Evolutionary conservation across 495 filamentous ascomycete genomes (phyloP).

Genomic region (Ramalina peruviana): DNA sequence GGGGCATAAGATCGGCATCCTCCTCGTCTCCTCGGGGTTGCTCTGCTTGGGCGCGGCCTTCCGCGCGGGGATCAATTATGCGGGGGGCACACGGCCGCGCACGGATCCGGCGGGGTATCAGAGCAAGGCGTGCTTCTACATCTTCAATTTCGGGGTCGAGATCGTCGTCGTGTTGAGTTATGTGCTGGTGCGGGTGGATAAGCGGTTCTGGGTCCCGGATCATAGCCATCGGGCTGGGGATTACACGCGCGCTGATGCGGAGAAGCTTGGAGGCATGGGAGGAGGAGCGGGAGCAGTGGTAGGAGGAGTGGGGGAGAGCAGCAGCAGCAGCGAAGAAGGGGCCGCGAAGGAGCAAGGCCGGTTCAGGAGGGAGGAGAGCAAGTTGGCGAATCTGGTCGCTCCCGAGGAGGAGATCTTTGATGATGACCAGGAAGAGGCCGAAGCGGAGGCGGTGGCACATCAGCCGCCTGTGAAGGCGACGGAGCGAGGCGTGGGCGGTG

Average conservation of each 20-base stretch:
- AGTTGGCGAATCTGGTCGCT: constrained; percentile 1
- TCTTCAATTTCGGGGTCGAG: constrained; percentile 66
- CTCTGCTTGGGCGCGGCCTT: constrained; percentile 60
- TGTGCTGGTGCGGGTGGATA: constrained; percentile 52
- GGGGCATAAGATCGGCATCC: constrained; percentile 49
- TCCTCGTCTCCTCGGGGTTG: constrained; percentile 38
- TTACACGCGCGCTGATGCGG: constrained; percentile 4
- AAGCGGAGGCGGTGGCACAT: no score
- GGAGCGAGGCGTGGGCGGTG: no score
- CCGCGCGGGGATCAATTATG: constrained; percentile 45
- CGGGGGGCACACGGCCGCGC: constrained; percentile 30
- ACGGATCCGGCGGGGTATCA: constrained; percentile 52
- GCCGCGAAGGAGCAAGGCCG: neutral
- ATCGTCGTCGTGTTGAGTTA: constrained; percentile 51
- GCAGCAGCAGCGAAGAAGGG: neutral
- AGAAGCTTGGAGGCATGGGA: neutral
- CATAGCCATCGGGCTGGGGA: constrained; percentile 21
- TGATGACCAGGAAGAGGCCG: neutral
- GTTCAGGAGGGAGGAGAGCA: no score
- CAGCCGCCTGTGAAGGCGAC: no score
- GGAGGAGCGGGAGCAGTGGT: neutral
- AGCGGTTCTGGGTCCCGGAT: constrained; percentile 55
- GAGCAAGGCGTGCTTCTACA: constrained; percentile 58
- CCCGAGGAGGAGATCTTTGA: constrained; percentile 17
- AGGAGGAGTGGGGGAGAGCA: neutral